Evolutionary conservation across 2,329 filamentous ascomycete genomes (phyloP).

Genomic region (Pseudogymnoascus sp.): DNA sequence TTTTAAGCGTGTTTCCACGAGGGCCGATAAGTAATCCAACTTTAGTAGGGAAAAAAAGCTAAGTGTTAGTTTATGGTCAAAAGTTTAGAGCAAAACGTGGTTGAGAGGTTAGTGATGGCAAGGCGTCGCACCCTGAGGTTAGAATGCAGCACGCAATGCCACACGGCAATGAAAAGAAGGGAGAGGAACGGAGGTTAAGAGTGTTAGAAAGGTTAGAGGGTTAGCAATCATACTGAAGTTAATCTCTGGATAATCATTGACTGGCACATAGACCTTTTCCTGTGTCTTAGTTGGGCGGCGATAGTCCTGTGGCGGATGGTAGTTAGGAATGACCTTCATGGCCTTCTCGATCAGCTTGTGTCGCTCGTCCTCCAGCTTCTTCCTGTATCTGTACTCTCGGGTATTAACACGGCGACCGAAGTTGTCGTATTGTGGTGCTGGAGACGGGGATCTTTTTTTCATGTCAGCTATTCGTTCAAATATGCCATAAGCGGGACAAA

Average conservation of each 20-base stretch:
- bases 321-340: constrained; percentile 99
- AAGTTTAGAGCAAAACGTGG: constrained; percentile 29
- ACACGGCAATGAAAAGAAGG: constrained; percentile 34
- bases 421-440: constrained; percentile 96
- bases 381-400: constrained; percentile 95
- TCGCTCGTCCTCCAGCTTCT: constrained; percentile 94
- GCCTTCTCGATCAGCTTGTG: constrained; percentile 98
- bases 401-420: constrained; percentile 99
- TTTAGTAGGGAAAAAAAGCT: constrained; percentile 75
- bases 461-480: not conserved
- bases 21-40: constrained; percentile 99
- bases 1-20: constrained; percentile 99
- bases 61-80: constrained; percentile 70
- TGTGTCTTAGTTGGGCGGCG: constrained; percentile 98
- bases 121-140: constrained; percentile 21
- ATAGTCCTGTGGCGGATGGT: constrained; percentile 96
- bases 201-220: constrained; percentile 76
- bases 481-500: constrained; percentile 16
- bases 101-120: constrained; percentile 30
- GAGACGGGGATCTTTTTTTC: constrained; percentile 73
- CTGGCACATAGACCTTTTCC: constrained; percentile 99
- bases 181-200: constrained; percentile 35
- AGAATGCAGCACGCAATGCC: constrained; percentile 27
- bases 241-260: constrained; percentile 99
- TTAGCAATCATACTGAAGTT: constrained; percentile 99